Percentiles rank a stretch among this genome's conserved stretches.
Evolutionary conservation across 1,139 yeast genomes (phyloP).

Genomic region (Kodamaea arcana): DNA sequence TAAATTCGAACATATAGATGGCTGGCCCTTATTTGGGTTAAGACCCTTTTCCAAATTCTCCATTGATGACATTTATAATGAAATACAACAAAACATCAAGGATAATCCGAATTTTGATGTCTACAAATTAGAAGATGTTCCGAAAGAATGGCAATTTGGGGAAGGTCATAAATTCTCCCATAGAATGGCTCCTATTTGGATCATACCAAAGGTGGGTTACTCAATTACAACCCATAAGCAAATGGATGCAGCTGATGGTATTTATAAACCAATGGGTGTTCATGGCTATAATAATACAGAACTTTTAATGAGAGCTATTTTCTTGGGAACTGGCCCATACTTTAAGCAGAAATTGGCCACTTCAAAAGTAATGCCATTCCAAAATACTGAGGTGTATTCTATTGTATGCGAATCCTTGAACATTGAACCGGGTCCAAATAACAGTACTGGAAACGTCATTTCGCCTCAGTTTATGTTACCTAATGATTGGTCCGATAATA

Average conservation of each 20-base stretch:
- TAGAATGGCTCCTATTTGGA: slow-evolving; percentile 81
- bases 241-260: slow-evolving; percentile 44
- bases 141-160: slow-evolving; percentile 65
- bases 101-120: slow-evolving; percentile 38
- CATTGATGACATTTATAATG: slow-evolving; percentile 34
- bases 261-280: slow-evolving; percentile 67
- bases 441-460: slow-evolving; percentile 44
- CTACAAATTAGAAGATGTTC: slow-evolving; percentile 56
- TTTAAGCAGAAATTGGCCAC: slow-evolving; percentile 36
- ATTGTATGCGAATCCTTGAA: slow-evolving; percentile 67
- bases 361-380: slow-evolving; percentile 56
- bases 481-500: slow-evolving; percentile 51
- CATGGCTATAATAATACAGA: slow-evolving; percentile 83
- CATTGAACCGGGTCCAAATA: slow-evolving; percentile 53
- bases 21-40: slow-evolving; percentile 87
- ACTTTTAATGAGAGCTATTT: slow-evolving; percentile 76
- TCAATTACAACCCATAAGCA: slow-evolving; percentile 62
- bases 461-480: slow-evolving; percentile 33
- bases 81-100: slow-evolving; percentile 23
- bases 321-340: slow-evolving; percentile 78
- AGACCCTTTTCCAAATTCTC: slow-evolving; percentile 46
- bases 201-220: slow-evolving; percentile 80
- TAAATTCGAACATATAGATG: slow-evolving; percentile 62
- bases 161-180: slow-evolving; percentile 48
- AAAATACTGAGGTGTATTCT: slow-evolving; percentile 69